Base-by-base conservation (phyloP, 78 protist species). In the Cavenderia fasciculata region DNA sequence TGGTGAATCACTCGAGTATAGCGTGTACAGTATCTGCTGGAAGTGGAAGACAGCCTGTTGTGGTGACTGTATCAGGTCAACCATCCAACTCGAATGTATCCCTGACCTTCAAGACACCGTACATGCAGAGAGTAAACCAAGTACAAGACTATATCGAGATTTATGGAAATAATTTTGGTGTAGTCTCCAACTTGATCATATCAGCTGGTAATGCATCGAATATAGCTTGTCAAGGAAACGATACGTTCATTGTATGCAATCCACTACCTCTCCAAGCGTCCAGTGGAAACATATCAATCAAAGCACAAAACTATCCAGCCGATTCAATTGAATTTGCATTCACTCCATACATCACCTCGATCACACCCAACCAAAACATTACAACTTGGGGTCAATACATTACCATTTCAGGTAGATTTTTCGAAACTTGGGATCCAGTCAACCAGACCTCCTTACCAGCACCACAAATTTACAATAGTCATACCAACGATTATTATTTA, bases 1-100 rank as follows among this genome's bases (percentile, higher is more conserved):
- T 41, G 0, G 3, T 0, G 0, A 59, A 14, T 25, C 66, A 74
- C 40, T 18, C 54, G 12, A 21, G 14, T 41, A 10, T 57, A 18
- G 14, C 21, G 38, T 74, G 85, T 74, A 57, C 68, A n/a, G 43
- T 57, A 12, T 54, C 69, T 23, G 59, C 69, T 10, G 68, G 70
- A 11, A 38, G 23, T 7, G 85, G 85, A 11, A 19, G 5, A 27
- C n/a, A 19, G 12, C 14, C 77, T 18, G 44, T 49, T 1, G 33
- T 44, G 16, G 25, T 54, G 19, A 14, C 18, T 16, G 46, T 71
- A 23, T n/a, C n/a, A n/a, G n/a, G n/a, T n/a, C n/a, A n/a, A n/a
- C n/a, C n/a, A n/a, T n/a, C n/a, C n/a, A n/a, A n/a, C n/a, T n/a
- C n/a, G n/a, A n/a, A n/a, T n/a, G n/a, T n/a, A n/a, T n/a, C n/a